A percentile compares a stretch with the other conserved stretches of the same genome.
phyloP scores from a whole-genome alignment of 768 basidiomycete genomes.

The Leccinum subtestaceum region DNA sequence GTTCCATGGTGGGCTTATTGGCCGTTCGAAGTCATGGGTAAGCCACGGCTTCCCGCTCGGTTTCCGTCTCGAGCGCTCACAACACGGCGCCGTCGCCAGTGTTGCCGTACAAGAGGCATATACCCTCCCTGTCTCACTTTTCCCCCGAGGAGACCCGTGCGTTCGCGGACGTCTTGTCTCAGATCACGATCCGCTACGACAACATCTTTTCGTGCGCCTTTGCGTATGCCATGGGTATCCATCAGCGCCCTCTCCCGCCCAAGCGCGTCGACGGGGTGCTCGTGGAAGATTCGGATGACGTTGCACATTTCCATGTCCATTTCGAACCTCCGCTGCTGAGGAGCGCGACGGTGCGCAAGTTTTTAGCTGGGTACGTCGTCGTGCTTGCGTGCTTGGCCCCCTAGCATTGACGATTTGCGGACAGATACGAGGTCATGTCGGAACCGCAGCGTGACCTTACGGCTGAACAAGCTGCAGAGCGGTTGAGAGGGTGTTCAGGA shows the following conservation, averaged over 20 bases:
- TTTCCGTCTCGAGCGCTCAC: constrained; percentile 3
- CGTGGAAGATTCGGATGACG: constrained; percentile 42
- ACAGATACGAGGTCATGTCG: constrained; percentile 85
- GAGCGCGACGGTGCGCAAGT: constrained; percentile 81
- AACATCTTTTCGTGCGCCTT: constrained; percentile 85
- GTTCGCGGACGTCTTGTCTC: constrained; percentile 66
- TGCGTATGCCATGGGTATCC: constrained; percentile 93
- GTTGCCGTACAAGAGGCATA: constrained; percentile 74
- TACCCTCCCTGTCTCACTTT: constrained; percentile 66
- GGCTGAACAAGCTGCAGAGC: constrained; percentile 78
- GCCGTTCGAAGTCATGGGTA: constrained; percentile 84
- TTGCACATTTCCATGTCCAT: constrained; percentile 84
- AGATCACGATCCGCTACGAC: constrained; percentile 66
- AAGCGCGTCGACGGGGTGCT: constrained; percentile 24
- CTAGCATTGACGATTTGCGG: not conserved
- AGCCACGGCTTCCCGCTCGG: constrained; percentile 12
- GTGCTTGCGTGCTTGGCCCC: not conserved
- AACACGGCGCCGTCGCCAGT: constrained; percentile 39
- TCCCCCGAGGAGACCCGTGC: constrained; percentile 55
- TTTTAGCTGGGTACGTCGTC: constrained; percentile 78
- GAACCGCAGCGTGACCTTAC: constrained; percentile 90
- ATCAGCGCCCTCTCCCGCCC: constrained; percentile 70
- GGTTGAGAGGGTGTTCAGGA: constrained; percentile 52
- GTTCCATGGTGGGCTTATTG: constrained; percentile 97
- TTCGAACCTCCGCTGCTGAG: constrained; percentile 83